Base-by-base conservation (phyloP, 805 yeast genomes). In the Pichia californica region DNA sequence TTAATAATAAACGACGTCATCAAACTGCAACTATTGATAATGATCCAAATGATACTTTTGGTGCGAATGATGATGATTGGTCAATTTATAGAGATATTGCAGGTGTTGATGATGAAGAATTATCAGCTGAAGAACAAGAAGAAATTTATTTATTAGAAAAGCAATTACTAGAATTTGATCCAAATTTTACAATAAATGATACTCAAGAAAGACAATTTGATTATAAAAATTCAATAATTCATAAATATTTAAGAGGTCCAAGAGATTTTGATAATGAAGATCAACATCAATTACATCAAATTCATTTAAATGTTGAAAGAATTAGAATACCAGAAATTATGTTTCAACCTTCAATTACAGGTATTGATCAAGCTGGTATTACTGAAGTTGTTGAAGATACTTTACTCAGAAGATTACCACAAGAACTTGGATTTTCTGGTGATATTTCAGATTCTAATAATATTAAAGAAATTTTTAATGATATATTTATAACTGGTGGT, bases 21-120 rank as follows among this genome's bases (percentile, higher is more conserved):
- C 74, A 70, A 7, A 77, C 73, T 52, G 77, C 81, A 0, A 78
- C 88, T 1, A 82, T 85, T 28, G 96, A 87, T 56, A 87, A 86
- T 52, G 97, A 88, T 60, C 95, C 94, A 14, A 87, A 80, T 54
- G 98, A 91, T 63, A 86, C 89, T 0, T 89, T 91, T 63, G 98
- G 97, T 44, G 89, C 96, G 2, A 81, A 88, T 56, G 98, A 91
- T 58, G 95, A 85, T 44, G 99, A 93, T 62, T 91, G 97, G 97
- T 78, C 83, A 19, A 81, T 88, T 15, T 91, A 91, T 59, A 75
- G 93, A 54, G 93, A 87, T 56, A 83, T 88, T 44, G 77, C 87
- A 16, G 77, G 75, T 49, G 81, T 72, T 15, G 82, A 81, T 21
- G 86, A 88, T 52, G 88, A 83, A 46, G 96, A 88, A 52, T 76